Conservation (phyloP, 2,329 filamentous ascomycete genomes). For the Berkeleyomyces basicola region DNA sequence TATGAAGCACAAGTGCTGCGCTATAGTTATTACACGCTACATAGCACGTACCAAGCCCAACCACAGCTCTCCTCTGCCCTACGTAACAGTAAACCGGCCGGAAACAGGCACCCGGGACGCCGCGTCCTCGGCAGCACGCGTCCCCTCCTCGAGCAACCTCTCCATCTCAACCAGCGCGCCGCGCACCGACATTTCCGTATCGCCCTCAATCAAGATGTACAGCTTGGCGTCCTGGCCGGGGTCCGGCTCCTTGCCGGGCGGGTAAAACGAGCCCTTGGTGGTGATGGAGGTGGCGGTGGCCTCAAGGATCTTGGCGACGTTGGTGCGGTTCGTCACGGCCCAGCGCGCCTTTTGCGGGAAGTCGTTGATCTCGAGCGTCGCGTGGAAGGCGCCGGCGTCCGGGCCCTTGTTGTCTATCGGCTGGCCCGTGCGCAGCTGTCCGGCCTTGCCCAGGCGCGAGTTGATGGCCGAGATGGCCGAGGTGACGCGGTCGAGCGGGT, state of each 20-base stretch:
- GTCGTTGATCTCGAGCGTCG: constrained; percentile 96
- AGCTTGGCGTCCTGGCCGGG: constrained; percentile 72
- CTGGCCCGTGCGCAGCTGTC: constrained; percentile 77
- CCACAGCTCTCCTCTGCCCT: constrained; percentile 17
- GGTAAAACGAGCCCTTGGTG: constrained; percentile 86
- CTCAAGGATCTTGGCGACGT: constrained; percentile 95
- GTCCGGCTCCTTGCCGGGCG: constrained; percentile 62
- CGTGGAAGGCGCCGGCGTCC: constrained; percentile 90
- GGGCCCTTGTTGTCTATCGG: constrained; percentile 98
- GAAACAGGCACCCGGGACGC: constrained; percentile 62
- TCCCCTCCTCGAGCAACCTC: constrained; percentile 75
- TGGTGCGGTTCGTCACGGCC: constrained; percentile 96
- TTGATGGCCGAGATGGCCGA: constrained; percentile 88
- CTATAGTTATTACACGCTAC: neutral
- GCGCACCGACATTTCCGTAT: constrained; percentile 83
- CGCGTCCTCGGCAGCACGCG: constrained; percentile 75
- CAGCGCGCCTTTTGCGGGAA: constrained; percentile 97
- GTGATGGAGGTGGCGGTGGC: constrained; percentile 91
- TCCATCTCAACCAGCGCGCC: constrained; percentile 84
- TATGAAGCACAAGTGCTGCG: neutral
- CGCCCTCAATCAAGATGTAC: constrained; percentile 94
- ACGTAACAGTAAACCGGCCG: constrained; percentile 77
- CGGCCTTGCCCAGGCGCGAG: constrained; percentile 72
- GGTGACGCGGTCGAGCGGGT: constrained; percentile 69
- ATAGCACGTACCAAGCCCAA: neutral